Evolutionary conservation across 1,139 yeast species (phyloP).

Genomic region (Kluyveromyces marxianus): DNA sequence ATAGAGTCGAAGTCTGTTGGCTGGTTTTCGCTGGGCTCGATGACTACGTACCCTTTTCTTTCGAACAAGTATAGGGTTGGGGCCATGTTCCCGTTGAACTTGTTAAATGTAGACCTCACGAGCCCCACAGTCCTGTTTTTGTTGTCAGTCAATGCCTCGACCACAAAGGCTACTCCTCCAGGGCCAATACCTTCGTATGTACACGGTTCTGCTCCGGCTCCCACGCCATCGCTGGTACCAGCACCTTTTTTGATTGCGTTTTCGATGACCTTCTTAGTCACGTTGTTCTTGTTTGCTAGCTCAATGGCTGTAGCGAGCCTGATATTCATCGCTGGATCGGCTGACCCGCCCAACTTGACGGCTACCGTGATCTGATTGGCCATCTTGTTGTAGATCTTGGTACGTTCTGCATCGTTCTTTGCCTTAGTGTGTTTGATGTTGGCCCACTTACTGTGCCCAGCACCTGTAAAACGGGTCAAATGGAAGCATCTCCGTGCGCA

Average conservation of each 20-base stretch:
- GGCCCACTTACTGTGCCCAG: constrained; percentile 89
- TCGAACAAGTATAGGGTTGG: constrained; percentile 76
- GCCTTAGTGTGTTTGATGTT: constrained; percentile 92
- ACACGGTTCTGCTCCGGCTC: constrained; percentile 41
- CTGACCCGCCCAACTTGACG: constrained; percentile 52
- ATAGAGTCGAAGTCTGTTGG: constrained; percentile 45
- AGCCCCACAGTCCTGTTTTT: constrained; percentile 72
- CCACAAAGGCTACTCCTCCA: constrained; percentile 77
- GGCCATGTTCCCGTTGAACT: constrained; percentile 61
- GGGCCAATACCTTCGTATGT: constrained; percentile 92
- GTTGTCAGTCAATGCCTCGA: constrained; percentile 85
- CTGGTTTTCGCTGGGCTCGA: constrained; percentile 25
- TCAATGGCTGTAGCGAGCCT: constrained; percentile 71
- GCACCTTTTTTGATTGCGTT: constrained; percentile 80
- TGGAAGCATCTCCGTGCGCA: background rate
- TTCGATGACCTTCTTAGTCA: constrained; percentile 78
- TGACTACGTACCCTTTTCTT: constrained; percentile 62
- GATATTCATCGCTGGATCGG: constrained; percentile 56
- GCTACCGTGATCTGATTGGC: constrained; percentile 70
- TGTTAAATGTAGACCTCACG: constrained; percentile 69
- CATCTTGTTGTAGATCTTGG: constrained; percentile 61
- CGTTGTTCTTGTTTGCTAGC: constrained; percentile 67
- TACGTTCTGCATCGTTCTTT: constrained; percentile 75
- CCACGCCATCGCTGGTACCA: constrained; percentile 41
- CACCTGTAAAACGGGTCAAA: background rate